Evolutionary conservation across 1,284 basidiomycete species (phyloP), one percentile per base, ranked within the genome.

Genomic region (Macrocybe sp.): DNA sequence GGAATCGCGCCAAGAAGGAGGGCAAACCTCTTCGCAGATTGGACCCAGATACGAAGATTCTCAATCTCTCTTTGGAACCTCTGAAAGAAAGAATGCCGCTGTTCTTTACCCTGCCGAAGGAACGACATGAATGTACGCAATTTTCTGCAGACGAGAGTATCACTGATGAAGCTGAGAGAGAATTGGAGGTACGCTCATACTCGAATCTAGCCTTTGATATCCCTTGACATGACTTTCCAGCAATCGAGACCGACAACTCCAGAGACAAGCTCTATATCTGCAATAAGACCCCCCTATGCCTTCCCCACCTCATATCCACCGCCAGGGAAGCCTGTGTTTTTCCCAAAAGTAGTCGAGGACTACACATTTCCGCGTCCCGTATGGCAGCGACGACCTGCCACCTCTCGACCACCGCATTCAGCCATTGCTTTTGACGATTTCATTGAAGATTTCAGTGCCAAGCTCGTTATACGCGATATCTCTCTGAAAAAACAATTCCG

Each of bases 81-180:
- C n/a, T n/a, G 0, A 49, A 52, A 2, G 30, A 37, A 2, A 38
- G 48, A 11, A 52, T 54, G 48, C 45, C 55, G 4, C 51, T 44
- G 6, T 53, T 54, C 14, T 16, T 46, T 0, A 44, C 50, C 33
- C 50, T 52, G 1, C 34, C 37, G 3, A 34, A 47, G 7, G 45
- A 57, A 33, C 51, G 48, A n/a, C n/a, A n/a, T n/a, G 7, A 48
- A 33, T 6, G 1, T 11, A 41, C 29, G 9, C 31, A 7, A n/a
- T 33, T 7, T 6, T 10, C 22, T 14, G 2, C 3, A 30, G 11
- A 9, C 6, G 12, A 14, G 33, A 14, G 22, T 44, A 36, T 31
- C 16, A 2, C 7, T n/a, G 45, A 41, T 8, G 37, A 50, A 16
- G 46, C 41, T 7, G 29, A 39, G 39, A 36, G 14, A 34, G 36